Percentiles rank a stretch among this genome's conserved stretches.
phyloP scores from a whole-genome alignment of 495 filamentous ascomycete genomes.

The Cercophora sp. region DNA sequence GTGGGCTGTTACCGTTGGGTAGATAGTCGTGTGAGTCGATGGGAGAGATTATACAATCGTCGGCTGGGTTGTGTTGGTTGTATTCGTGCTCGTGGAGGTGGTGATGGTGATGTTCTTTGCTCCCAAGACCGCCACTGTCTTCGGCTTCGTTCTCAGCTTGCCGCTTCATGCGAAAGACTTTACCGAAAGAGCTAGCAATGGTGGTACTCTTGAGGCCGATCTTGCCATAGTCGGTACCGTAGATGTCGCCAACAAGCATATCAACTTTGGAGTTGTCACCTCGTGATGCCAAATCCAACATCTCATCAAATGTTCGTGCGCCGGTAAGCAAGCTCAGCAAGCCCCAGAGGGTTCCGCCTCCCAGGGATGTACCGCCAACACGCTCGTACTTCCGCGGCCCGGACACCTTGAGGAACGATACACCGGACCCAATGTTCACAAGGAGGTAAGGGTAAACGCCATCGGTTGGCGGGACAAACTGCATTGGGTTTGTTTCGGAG shows the following conservation, averaged over 20 bases:
- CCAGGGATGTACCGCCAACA: constrained; percentile 90
- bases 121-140: constrained; percentile 60
- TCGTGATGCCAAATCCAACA: constrained; percentile 87
- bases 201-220: constrained; percentile 91
- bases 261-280: constrained; percentile 92
- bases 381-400: constrained; percentile 80
- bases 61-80: constrained; percentile 13
- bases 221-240: constrained; percentile 90
- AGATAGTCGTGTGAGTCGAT: constrained; percentile 1
- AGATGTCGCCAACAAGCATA: constrained; percentile 97
- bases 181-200: constrained; percentile 94
- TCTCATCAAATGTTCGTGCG: constrained; percentile 87
- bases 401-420: constrained; percentile 97
- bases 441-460: constrained; percentile 94
- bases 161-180: constrained; percentile 84
- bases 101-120: constrained; percentile 40
- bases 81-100: constrained; percentile 9
- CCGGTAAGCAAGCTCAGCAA: constrained; percentile 85
- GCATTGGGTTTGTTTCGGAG: constrained; percentile 80
- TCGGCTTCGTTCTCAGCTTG: constrained; percentile 72
- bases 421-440: constrained; percentile 98
- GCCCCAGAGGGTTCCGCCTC: constrained; percentile 95
- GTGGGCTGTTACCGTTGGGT: constrained; percentile 16
- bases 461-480: constrained; percentile 63
- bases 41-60: not conserved